phyloP scores from a whole-genome alignment of 805 yeast genomes.

The Spathaspora gorwiae region DNA sequence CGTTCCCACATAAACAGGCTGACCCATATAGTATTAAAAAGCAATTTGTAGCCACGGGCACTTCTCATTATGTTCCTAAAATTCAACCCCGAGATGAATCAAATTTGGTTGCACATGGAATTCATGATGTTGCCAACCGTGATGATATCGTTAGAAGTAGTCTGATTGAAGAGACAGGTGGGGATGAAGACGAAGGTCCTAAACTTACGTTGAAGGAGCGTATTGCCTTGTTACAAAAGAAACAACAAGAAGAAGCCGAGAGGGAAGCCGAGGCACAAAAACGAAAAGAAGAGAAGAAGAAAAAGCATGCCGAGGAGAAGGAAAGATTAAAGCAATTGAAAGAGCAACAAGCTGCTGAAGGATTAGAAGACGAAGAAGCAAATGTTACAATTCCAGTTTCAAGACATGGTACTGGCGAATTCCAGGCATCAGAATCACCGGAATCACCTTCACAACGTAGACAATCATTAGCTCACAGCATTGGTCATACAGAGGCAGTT shows the following conservation, averaged over 20 bases:
- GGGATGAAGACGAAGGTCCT: slow-evolving; percentile 52
- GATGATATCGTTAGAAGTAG: slow-evolving; percentile 22
- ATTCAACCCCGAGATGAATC: slow-evolving; percentile 38
- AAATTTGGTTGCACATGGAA: slow-evolving; percentile 24
- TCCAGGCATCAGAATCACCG: slow-evolving; percentile 4
- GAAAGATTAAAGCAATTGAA: slow-evolving; percentile 17
- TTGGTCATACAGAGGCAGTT: background rate
- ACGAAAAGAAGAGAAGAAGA: slow-evolving; percentile 49
- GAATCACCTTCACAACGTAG: slow-evolving; percentile 3
- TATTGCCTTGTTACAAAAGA: slow-evolving; percentile 75
- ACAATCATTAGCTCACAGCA: background rate
- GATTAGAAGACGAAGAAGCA: slow-evolving; percentile 7
- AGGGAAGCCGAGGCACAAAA: slow-evolving; percentile 57
- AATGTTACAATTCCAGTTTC: background rate
- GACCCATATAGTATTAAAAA: slow-evolving; percentile 50
- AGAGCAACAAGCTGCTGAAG: slow-evolving; percentile 11
- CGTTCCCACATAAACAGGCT: slow-evolving; percentile 26
- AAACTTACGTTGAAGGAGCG: slow-evolving; percentile 82
- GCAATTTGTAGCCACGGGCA: slow-evolving; percentile 51
- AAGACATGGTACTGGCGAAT: slow-evolving; percentile 6
- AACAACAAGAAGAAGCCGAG: slow-evolving; percentile 76
- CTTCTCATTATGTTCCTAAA: slow-evolving; percentile 57
- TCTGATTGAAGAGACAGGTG: slow-evolving; percentile 19
- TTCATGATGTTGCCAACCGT: slow-evolving; percentile 18
- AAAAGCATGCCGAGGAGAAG: slow-evolving; percentile 30